A percentile compares a stretch with the other conserved stretches of the same genome.
These are phyloP conservation scores for Mucor circinelloides DNA, from an alignment of 371 early-diverging fungal genomes.

Conservation along the genomic window DNA sequence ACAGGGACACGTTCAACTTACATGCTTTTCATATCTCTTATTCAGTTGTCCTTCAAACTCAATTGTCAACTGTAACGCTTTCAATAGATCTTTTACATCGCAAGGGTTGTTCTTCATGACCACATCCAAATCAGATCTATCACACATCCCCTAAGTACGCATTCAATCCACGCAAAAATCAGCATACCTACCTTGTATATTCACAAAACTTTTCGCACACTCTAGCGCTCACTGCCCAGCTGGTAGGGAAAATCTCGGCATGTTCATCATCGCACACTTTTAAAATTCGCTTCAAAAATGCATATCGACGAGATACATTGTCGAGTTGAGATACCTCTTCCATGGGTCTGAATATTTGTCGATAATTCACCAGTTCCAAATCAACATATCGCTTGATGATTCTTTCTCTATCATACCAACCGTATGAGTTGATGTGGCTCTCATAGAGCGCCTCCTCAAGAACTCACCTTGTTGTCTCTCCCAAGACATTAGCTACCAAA, in stretches of 20 bases:
- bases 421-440: neutral
- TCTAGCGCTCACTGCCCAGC: slow-evolving; percentile 78
- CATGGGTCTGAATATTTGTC: slow-evolving; percentile 74
- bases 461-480: slow-evolving; percentile 62
- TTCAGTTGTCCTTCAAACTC: slow-evolving; percentile 89
- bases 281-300: slow-evolving; percentile 87
- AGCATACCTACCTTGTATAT: slow-evolving; percentile 65
- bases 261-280: slow-evolving; percentile 89
- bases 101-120: slow-evolving; percentile 41
- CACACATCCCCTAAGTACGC: no score
- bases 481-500: slow-evolving; percentile 74
- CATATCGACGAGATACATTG: slow-evolving; percentile 87
- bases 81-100: slow-evolving; percentile 72
- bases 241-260: slow-evolving; percentile 74
- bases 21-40: slow-evolving; percentile 64
- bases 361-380: slow-evolving; percentile 83
- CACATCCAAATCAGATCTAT: slow-evolving; percentile 53
- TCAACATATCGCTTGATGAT: slow-evolving; percentile 82
- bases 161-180: neutral
- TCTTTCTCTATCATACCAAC: slow-evolving; percentile 30
- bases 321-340: slow-evolving; percentile 88
- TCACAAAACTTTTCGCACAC: slow-evolving; percentile 79
- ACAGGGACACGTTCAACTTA: slow-evolving; percentile 11
- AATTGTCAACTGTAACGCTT: slow-evolving; percentile 79
- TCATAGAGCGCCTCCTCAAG: no score